Evolutionary conservation across 768 basidiomycete species (phyloP).

Genomic region (Amanita rimosa): DNA sequence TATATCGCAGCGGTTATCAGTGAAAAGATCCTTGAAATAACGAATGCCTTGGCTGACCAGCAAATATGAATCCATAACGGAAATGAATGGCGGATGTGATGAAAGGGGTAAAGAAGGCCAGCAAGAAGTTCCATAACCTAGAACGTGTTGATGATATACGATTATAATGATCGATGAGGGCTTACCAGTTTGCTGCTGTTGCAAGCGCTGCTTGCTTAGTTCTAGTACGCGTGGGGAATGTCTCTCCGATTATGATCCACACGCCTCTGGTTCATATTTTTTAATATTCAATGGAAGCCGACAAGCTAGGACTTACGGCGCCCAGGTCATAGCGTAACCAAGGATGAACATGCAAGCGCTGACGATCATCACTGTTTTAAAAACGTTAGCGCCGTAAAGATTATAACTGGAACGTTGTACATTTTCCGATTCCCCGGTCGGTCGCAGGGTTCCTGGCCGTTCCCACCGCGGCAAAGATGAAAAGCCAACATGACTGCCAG

Average conservation of each 20-base stretch:
- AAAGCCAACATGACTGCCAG: constrained; percentile 63
- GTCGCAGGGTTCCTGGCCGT: constrained; percentile 44
- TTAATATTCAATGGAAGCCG: neutral
- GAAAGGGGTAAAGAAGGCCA: constrained; percentile 75
- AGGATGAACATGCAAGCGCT: constrained; percentile 61
- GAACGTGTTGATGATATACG: neutral
- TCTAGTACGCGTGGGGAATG: constrained; percentile 62
- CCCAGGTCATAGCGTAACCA: constrained; percentile 65
- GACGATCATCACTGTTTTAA: constrained; percentile 45
- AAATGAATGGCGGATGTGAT: constrained; percentile 46
- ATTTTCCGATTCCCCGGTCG: constrained; percentile 39
- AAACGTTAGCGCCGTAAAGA: neutral
- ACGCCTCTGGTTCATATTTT: constrained; percentile 26
- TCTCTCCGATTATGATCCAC: constrained; percentile 73
- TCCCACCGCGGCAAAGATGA: constrained; percentile 64
- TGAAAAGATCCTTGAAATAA: neutral
- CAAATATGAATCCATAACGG: constrained; percentile 63
- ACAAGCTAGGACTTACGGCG: constrained; percentile 23
- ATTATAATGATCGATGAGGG: neutral
- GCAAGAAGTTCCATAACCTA: constrained; percentile 55
- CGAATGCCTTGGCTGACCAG: constrained; percentile 23
- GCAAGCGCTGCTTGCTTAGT: constrained; percentile 62
- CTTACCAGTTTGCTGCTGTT: constrained; percentile 47
- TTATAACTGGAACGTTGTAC: constrained; percentile 18
- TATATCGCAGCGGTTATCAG: constrained; percentile 5